These are phyloP conservation scores for Platanus orientalis DNA, from an alignment of 164 flowering plant species.

Conservation along the genomic window DNA sequence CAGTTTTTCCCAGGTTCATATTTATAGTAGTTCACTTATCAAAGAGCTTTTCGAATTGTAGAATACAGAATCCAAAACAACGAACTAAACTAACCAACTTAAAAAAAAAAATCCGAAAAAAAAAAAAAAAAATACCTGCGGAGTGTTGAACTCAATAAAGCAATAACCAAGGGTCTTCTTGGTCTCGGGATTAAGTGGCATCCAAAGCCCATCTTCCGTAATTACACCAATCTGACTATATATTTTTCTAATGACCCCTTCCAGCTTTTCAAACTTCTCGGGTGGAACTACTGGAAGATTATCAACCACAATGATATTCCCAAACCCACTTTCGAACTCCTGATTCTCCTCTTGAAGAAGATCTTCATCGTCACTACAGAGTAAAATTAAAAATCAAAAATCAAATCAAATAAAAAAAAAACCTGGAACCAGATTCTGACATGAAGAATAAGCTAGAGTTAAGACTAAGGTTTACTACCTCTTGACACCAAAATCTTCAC, in stretches of 20 bases:
- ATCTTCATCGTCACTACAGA: constrained; percentile 71
- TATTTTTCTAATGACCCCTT: constrained; percentile 74
- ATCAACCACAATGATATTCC: constrained; percentile 77
- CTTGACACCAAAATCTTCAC: constrained; percentile 58
- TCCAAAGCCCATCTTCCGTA: constrained; percentile 80
- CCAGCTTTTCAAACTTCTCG: constrained; percentile 86
- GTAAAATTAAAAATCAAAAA: neutral
- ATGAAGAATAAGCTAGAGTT: neutral
- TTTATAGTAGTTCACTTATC: neutral
- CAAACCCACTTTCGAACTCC: constrained; percentile 65
- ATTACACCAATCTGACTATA: constrained; percentile 78
- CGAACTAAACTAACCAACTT: neutral
- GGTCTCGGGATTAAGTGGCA: constrained; percentile 70
- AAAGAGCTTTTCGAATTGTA: neutral
- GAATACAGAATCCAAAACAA: neutral
- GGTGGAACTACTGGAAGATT: constrained; percentile 79
- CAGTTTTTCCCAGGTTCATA: neutral
- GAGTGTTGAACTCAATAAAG: constrained; percentile 80
- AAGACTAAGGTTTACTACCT: constrained; percentile 36
- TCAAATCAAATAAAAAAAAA: neutral
- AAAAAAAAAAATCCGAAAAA: too few species aligned
- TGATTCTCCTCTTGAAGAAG: constrained; percentile 45
- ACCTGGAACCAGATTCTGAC: neutral
- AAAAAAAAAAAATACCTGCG: constrained; percentile 48
- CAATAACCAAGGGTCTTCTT: constrained; percentile 71